Evolutionary conservation across 768 basidiomycete species (phyloP), one percentile per base, ranked within the genome.

Genomic region (Astraeus odoratus): DNA sequence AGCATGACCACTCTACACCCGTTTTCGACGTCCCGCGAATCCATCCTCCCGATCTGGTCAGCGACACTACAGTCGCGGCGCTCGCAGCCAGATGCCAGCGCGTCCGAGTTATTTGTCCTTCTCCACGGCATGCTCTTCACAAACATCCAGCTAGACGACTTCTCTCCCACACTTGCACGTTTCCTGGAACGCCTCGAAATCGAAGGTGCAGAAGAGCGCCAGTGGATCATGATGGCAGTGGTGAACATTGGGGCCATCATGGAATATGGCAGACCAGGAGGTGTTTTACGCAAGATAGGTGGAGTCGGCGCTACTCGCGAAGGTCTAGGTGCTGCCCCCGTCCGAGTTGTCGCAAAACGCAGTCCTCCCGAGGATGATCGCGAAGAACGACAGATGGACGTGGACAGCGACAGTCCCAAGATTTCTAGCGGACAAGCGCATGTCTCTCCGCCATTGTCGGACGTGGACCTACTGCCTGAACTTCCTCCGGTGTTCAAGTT

Each of bases 61-160:
- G 72, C 73, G 3, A 66, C 79, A 2, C 73, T 83, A 0, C 63
- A 65, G 49, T 71, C 80, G 6, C 77, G 81, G 15, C 83, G 91
- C 3, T 76, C 81, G 13, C 73, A 75, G 8, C 84, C 93, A 2
- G 92, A 95, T 52, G 79, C 86, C 5, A 71, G 68, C 2, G 75
- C 74, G 0, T 65, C 84, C 1, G 91, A 93, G 20, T 74, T 96
- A 0, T 99, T 98, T 52, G 79, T 98, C 25, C 78, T 91, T 9
- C 71, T 99, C 1, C 96, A 98, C 48, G 94, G 96, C 22, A 94
- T 97, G 92, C 74, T 99, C 1, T 97, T 97, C 67, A 98, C 96
- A 12, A 84, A 87, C 51, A 91, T 96, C 51, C 78, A 93, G 51
- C 79, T 99, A 22, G 96, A 99, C 61, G 87, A 93, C 60, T 98